A percentile compares a stretch with the other conserved stretches of the same genome.
These are phyloP conservation scores for Hypocreales sp. DNA, from an alignment of 2,329 filamentous ascomycete species.

Conservation along the genomic window DNA sequence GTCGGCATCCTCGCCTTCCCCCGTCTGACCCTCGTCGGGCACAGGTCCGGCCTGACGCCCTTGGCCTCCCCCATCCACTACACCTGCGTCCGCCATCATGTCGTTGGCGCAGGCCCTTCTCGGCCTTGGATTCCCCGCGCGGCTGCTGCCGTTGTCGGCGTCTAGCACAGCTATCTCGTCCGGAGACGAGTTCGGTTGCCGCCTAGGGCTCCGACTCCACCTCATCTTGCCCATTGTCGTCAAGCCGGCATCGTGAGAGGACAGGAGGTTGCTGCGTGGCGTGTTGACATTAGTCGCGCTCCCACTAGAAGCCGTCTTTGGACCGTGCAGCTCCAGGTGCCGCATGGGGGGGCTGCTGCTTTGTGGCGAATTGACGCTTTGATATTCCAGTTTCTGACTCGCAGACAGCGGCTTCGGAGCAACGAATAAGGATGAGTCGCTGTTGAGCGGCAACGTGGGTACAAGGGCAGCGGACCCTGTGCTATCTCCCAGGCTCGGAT, in stretches of 20 bases:
- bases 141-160: background rate
- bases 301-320: conserved; percentile 13
- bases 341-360: conserved; percentile 5
- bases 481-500: too few species aligned
- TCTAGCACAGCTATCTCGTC: conserved; percentile 5
- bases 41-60: too few species aligned
- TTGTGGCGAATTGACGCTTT: conserved; percentile 8
- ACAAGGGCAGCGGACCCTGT: conserved; percentile 2
- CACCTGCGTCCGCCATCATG: background rate
- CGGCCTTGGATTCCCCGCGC: background rate
- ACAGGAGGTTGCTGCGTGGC: conserved; percentile 11
- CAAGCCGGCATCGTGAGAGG: conserved; percentile 11
- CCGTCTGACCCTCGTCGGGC: too few species aligned
- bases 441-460: conserved; percentile 8
- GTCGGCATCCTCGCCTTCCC: conserved; percentile 6
- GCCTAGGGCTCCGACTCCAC: background rate
- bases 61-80: too few species aligned
- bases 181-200: conserved; percentile 6
- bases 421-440: conserved; percentile 17
- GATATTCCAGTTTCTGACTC: conserved; percentile 21
- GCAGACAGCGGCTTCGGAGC: conserved; percentile 17
- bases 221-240: conserved; percentile 2
- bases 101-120: background rate
- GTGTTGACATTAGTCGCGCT: conserved; percentile 20
- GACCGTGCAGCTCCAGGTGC: background rate